Conservation (phyloP, 2,329 filamentous ascomycete genomes). For the Trichoderma polysporum region DNA sequence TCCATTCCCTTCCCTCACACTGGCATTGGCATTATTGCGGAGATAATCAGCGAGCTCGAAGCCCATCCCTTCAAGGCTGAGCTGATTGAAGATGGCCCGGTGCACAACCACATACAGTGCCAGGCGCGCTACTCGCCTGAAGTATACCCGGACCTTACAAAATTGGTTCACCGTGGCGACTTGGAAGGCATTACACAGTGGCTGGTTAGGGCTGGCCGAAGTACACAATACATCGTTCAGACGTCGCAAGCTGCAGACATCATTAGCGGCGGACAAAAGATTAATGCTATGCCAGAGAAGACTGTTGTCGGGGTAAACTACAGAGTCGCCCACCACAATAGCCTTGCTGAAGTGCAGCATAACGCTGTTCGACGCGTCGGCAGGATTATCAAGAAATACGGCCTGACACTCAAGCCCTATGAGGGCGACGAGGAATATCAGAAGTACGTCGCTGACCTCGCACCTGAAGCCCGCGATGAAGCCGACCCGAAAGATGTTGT, state of each 20-base stretch:
- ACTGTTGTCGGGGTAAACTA: conserved; percentile 59
- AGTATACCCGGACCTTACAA: conserved; percentile 42
- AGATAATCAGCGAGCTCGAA: conserved; percentile 67
- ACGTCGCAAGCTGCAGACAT: conserved; percentile 62
- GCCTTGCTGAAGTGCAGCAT: conserved; percentile 48
- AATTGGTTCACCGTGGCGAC: conserved; percentile 34
- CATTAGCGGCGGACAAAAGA: conserved; percentile 63
- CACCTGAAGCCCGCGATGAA: background rate
- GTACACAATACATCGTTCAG: conserved; percentile 53
- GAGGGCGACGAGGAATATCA: conserved; percentile 41
- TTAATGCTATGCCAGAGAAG: conserved; percentile 66
- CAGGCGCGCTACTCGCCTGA: conserved; percentile 55
- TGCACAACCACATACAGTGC: conserved; percentile 57
- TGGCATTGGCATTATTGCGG: conserved; percentile 66
- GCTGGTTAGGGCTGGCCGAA: conserved; percentile 27
- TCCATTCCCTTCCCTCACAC: conserved; percentile 63
- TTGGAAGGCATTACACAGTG: conserved; percentile 32
- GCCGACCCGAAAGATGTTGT: conserved; percentile 6
- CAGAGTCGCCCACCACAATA: conserved; percentile 58
- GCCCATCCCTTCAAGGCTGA: conserved; percentile 52
- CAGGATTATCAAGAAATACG: conserved; percentile 54
- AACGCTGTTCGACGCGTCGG: conserved; percentile 51
- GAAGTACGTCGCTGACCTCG: conserved; percentile 20
- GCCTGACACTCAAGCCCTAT: conserved; percentile 56
- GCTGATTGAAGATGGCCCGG: conserved; percentile 50